Evolutionary conservation across 768 basidiomycete species (phyloP).

Genomic region (Trametes punicea): DNA sequence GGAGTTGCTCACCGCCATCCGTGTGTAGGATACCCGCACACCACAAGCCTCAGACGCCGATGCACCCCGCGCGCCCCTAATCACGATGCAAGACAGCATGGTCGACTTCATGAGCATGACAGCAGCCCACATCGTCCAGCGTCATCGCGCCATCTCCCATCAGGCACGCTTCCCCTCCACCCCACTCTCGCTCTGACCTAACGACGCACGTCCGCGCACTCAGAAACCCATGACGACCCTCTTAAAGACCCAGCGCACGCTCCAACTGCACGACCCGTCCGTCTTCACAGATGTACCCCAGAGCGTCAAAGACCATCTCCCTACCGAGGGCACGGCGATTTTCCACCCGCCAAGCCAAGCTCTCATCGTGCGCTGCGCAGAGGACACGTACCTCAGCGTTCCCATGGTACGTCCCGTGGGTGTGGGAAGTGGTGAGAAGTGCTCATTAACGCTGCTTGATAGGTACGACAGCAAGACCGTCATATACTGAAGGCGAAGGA

Average conservation of each 20-base stretch:
- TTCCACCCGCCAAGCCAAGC: slow-evolving; percentile 39
- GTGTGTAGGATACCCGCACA: slow-evolving; percentile 37
- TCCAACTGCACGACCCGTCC: slow-evolving; percentile 29
- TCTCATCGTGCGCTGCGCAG: slow-evolving; percentile 55
- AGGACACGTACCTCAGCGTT: slow-evolving; percentile 50
- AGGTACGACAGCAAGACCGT: slow-evolving; percentile 61
- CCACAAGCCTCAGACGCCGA: slow-evolving; percentile 42
- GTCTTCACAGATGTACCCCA: slow-evolving; percentile 4
- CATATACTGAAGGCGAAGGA: slow-evolving; percentile 52
- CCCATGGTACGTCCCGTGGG: slow-evolving; percentile 26
- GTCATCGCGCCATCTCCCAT: slow-evolving; percentile 64
- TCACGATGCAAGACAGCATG: slow-evolving; percentile 48
- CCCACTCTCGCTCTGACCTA: neutral
- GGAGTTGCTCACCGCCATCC: neutral
- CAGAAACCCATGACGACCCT: slow-evolving; percentile 30
- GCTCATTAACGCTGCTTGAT: neutral
- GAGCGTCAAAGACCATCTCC: slow-evolving; percentile 10
- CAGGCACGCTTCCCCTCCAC: slow-evolving; percentile 46
- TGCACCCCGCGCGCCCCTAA: slow-evolving; percentile 54
- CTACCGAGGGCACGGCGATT: slow-evolving; percentile 40
- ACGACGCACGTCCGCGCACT: neutral
- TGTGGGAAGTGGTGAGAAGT: no score
- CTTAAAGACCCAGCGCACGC: slow-evolving; percentile 24
- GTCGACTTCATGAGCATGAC: slow-evolving; percentile 57
- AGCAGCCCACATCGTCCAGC: slow-evolving; percentile 51